Percentiles rank a stretch among this genome's conserved stretches.
Conservation (phyloP, 108 stramenopile species). For the Asterionellopsis glacialis region DNA sequence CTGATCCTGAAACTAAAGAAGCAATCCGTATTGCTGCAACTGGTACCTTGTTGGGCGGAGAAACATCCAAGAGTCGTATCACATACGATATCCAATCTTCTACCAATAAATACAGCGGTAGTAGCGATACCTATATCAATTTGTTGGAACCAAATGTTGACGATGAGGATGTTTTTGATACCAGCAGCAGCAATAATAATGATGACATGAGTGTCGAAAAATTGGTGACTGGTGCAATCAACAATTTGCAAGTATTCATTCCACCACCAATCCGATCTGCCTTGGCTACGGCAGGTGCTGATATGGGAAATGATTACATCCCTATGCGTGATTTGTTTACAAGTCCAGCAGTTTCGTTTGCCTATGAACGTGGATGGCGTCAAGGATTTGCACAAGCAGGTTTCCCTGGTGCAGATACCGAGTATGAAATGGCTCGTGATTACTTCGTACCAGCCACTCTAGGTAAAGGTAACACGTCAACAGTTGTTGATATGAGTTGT, state of each 20-base stretch:
- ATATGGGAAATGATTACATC: conserved; percentile 35
- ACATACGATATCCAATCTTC: conserved; percentile 35
- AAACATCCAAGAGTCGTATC: conserved; percentile 17
- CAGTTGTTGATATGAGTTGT: conserved; percentile 91
- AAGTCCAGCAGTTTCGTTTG: conserved; percentile 78
- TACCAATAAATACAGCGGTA: conserved; percentile 38
- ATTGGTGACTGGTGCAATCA: not conserved
- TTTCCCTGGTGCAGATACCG: conserved; percentile 89
- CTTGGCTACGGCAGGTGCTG: conserved; percentile 26
- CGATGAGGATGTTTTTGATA: conserved; percentile 13
- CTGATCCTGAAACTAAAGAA: conserved; percentile 74
- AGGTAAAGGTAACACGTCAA: conserved; percentile 3
- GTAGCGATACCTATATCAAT: conserved; percentile 60
- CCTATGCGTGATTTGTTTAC: conserved; percentile 88
- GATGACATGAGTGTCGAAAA: not conserved
- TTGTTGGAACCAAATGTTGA: conserved; percentile 46
- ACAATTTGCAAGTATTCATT: conserved; percentile 24
- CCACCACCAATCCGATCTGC: conserved; percentile 63
- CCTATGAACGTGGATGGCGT: conserved; percentile 95
- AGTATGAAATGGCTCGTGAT: conserved; percentile 76
- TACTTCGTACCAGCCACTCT: conserved; percentile 64
- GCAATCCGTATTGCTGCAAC: conserved; percentile 31
- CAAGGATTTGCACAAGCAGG: conserved; percentile 86
- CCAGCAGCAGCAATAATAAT: not conserved
- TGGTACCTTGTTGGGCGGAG: conserved; percentile 35